Base-by-base conservation (phyloP, 106 monocot genomes). In the Dendrobium nobile region DNA sequence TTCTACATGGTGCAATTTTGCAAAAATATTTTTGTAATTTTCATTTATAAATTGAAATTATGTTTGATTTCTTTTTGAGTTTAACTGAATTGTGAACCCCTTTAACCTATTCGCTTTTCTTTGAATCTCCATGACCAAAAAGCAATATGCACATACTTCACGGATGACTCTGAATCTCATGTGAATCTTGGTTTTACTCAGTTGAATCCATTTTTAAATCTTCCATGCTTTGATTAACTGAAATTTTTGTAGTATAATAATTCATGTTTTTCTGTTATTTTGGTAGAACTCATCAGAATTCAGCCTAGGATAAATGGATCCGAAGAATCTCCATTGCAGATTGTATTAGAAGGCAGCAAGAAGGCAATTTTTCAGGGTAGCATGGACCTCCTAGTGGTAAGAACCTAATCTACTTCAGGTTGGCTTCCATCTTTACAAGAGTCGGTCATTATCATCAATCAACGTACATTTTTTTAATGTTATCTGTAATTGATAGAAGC, bases 341-440 rank as follows among this genome's bases (percentile, higher is more conserved):
- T 84, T 89, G 82, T 85, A 22, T 79, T 98, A 80, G 97, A 98
- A 82, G 87, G 80, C 45, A 87, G 90, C 85, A 98, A 95, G 84
- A 92, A 88, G 73, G 79, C 75, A 68, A 80, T 91, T 16, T 91
- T 94, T 78, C 92, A 94, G 76, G 94, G 97, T 13, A 88, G 89
- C 72, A 84, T 92, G 92, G 89, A 92, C 83, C 86, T 90, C 19
- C 87, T 98, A 81, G 79, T 89, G 90, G 97, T 98, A 89, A 85
- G 75, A 37, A 9, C 37, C 64, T 24, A 47, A 37, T 41, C 8
- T 56, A 42, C 13, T 19, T 64, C 4, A 65, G 19, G 22, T 73
- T 41, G 13, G 44, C 33, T 42, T 68, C 7, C 18, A 42, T 22
- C 24, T 77, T 13, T 51, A 51, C 51, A 16, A 2, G 51, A 51